Conservation (phyloP, 257 asterid species). For the Solanum pinnatisectum region DNA sequence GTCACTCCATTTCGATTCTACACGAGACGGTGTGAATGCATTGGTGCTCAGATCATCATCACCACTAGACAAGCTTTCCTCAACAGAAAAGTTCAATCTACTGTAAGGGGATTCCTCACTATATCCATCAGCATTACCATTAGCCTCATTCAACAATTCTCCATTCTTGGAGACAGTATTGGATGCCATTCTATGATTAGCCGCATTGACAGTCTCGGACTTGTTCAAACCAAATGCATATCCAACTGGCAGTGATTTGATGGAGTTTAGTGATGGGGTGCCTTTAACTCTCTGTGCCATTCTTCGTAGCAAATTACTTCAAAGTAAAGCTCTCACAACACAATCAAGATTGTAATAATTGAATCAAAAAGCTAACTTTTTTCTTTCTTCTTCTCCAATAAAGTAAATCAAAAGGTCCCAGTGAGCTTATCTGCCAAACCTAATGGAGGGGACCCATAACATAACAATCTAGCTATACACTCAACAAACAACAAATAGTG, state of each 20-base stretch:
- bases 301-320: constrained; percentile 9
- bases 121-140: constrained; percentile 30
- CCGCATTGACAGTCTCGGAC: constrained; percentile 4
- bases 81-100: constrained; percentile 34
- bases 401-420: constrained; percentile 67
- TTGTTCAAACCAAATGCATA: constrained; percentile 24
- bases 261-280: constrained; percentile 41
- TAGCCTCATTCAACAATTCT: constrained; percentile 20
- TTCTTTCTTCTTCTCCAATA: constrained; percentile 28
- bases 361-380: constrained; percentile 57
- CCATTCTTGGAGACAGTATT: constrained; percentile 29
- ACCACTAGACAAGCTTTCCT: constrained; percentile 34
- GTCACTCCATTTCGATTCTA: constrained; percentile 71
- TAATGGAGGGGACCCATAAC: constrained; percentile 80
- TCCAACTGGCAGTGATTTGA: constrained; percentile 70
- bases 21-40: constrained; percentile 22
- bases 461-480: constrained; percentile 7
- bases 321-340: constrained; percentile 30
- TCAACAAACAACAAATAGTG: constrained; percentile 22
- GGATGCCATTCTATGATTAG: constrained; percentile 20
- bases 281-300: constrained; percentile 45
- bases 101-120: constrained; percentile 75
- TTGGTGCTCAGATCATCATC: constrained; percentile 38
- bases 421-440: constrained; percentile 55
- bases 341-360: constrained; percentile 31